These are phyloP conservation scores for Camelina laxa DNA, from an alignment of 345 rosid species.

Conservation along the genomic window DNA sequence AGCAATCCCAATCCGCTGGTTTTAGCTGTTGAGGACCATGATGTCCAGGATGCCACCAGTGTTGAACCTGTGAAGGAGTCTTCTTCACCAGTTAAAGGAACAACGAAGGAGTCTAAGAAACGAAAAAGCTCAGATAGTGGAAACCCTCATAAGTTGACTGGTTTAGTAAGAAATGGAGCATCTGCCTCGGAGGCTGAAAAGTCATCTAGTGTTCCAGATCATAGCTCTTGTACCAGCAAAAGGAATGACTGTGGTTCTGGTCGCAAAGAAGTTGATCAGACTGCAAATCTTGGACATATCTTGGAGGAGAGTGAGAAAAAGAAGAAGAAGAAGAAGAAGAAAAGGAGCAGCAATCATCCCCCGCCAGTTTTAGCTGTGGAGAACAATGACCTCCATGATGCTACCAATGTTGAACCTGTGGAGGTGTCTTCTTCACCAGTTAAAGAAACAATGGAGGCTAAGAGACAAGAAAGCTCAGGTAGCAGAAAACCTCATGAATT, in stretches of 20 bases:
- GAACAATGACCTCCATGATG: neutral
- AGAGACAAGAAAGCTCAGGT: neutral
- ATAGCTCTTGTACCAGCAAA: neutral
- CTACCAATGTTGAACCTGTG: slow-evolving; percentile 12
- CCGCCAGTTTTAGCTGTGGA: neutral
- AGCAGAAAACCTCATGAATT: slow-evolving; percentile 11
- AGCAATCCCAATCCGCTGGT: neutral
- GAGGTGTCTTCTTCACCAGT: neutral
- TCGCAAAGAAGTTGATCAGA: slow-evolving; percentile 2
- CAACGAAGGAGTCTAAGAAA: neutral
- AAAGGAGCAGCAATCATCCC: neutral
- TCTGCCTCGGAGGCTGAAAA: neutral
- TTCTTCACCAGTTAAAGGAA: neutral
- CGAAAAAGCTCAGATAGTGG: neutral
- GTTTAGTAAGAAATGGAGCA: slow-evolving; percentile 5
- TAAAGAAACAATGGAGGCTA: neutral
- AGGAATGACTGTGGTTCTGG: neutral
- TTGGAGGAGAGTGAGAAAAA: neutral
- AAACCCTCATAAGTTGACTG: neutral
- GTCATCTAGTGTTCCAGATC: slow-evolving; percentile 17
- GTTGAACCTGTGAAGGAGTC: neutral
- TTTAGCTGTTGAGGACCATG: neutral
- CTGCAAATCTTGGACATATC: neutral
- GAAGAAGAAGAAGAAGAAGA: neutral
- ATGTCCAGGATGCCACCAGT: neutral